Evolutionary conservation across 2,329 filamentous ascomycete genomes (phyloP), one percentile per base, ranked within the genome.

Genomic region (Teratosphaeria nubilosa): DNA sequence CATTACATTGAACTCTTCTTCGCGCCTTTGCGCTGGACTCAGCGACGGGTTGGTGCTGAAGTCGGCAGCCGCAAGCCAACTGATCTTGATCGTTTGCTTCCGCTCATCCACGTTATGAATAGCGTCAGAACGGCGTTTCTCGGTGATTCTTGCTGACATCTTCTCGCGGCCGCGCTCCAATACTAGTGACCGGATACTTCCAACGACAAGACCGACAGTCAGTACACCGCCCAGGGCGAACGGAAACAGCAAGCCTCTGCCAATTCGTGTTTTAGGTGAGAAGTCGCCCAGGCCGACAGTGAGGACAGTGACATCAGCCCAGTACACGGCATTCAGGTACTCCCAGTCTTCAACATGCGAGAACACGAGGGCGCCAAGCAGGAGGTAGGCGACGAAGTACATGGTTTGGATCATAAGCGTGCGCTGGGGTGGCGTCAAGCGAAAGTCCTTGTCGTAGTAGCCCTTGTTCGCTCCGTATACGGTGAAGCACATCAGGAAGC

Each of bases 391-490:
- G 62, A 80, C 71, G 59, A 80, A 80, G 14, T 70, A 67, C 64
- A 80, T 80, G 0, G 78, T 80, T 65, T 80, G 77, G 4, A 80
- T 65, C 78, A 80, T 80, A 27, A 80, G 61, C 2, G 82, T 84
- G 20, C 82, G 72, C 65, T 85, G 82, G 37, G 78, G 78, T 24
- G 75, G 73, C 0, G 80, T 84, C 5, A 85, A 73, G 13, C 77
- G 74, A 67, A 83, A 85, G 25, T 81, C 58, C 77, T 79, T 60
- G n/a, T 74, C 73, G 61, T 82, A 84, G 58, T 82, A 77, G 0
- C 77, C 77, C 57, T 70, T 75, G 58, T 74, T 76, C 3, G 82
- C 82, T 5, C 82, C 82, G 57, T 76, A 77, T 0, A 82, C 79
- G 0, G 82, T 85, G 9, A 82, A 63, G 31, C 78, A 72, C 76